These are phyloP conservation scores for Apiospora marii DNA, from an alignment of 2,329 filamentous ascomycete species.

Conservation along the genomic window DNA sequence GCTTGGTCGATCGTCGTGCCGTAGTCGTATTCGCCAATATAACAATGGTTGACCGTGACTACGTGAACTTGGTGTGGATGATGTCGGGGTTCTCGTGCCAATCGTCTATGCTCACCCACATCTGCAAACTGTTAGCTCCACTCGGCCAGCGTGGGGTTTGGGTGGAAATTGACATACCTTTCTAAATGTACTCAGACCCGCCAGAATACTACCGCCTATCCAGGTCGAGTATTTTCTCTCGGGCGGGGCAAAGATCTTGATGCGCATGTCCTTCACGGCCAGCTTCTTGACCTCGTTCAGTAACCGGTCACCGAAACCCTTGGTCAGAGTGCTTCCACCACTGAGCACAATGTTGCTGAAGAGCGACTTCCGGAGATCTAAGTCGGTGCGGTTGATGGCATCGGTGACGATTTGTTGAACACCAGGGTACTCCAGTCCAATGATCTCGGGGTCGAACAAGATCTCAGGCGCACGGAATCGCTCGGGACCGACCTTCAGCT, in stretches of 20 bases:
- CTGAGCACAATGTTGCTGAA: constrained; percentile 98
- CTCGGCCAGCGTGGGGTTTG: constrained; percentile 25
- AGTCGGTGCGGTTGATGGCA: constrained; percentile 91
- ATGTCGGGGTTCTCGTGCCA: constrained; percentile 99
- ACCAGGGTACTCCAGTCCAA: constrained; percentile 94
- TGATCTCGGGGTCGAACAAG: constrained; percentile 95
- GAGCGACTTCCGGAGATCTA: constrained; percentile 91
- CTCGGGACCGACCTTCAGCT: constrained; percentile 89
- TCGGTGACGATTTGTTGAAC: constrained; percentile 98
- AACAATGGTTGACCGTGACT: constrained; percentile 37
- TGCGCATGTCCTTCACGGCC: constrained; percentile 98
- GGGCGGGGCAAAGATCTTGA: constrained; percentile 98
- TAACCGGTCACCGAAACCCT: constrained; percentile 93
- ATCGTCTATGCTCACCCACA: constrained; percentile 99
- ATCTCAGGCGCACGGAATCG: constrained; percentile 97
- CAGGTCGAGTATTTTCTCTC: constrained; percentile 99
- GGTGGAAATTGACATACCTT: constrained; percentile 69
- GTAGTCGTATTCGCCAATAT: neutral
- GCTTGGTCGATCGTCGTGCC: neutral
- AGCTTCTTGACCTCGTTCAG: constrained; percentile 91
- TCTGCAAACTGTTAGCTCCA: constrained; percentile 60
- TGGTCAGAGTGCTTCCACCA: constrained; percentile 93
- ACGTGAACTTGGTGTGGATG: constrained; percentile 97
- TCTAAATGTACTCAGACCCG: constrained; percentile 95
- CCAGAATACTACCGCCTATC: constrained; percentile 98